These are phyloP conservation scores for Epichloe baconii DNA, from an alignment of 2,329 filamentous ascomycete genomes.

Conservation along the genomic window DNA sequence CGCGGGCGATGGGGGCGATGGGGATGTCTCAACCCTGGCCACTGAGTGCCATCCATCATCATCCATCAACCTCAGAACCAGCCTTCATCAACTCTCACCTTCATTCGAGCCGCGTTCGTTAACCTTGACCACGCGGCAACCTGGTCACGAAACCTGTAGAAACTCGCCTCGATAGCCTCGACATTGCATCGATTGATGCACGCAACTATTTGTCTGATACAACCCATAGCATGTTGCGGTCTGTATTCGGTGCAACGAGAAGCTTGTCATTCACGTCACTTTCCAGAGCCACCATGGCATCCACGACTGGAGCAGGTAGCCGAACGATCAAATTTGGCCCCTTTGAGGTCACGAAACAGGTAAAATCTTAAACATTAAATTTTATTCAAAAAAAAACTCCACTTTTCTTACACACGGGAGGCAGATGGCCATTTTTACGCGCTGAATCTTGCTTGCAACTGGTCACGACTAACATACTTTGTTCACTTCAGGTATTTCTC, in stretches of 20 bases:
- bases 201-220: not conserved
- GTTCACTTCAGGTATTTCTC: constrained; percentile 62
- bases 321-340: constrained; percentile 53
- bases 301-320: constrained; percentile 11
- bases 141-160: too few relatives aligned
- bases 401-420: not conserved
- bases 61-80: too few relatives aligned
- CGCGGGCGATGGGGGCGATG: too few relatives aligned
- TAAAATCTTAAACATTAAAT: constrained; percentile 16
- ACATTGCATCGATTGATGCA: not conserved
- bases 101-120: too few relatives aligned
- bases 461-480: not conserved
- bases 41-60: too few relatives aligned
- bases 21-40: too few relatives aligned
- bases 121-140: too few relatives aligned
- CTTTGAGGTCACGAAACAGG: constrained; percentile 64
- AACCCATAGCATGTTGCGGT: not conserved
- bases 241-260: constrained; percentile 1
- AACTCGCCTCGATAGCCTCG: too few relatives aligned
- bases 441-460: too few relatives aligned
- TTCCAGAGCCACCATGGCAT: constrained; percentile 18
- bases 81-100: too few relatives aligned
- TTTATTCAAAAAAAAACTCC: not conserved
- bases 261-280: constrained; percentile 6
- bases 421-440: too few relatives aligned